phyloP scores from a whole-genome alignment of 768 basidiomycete species.

The Leccinum arenicola region DNA sequence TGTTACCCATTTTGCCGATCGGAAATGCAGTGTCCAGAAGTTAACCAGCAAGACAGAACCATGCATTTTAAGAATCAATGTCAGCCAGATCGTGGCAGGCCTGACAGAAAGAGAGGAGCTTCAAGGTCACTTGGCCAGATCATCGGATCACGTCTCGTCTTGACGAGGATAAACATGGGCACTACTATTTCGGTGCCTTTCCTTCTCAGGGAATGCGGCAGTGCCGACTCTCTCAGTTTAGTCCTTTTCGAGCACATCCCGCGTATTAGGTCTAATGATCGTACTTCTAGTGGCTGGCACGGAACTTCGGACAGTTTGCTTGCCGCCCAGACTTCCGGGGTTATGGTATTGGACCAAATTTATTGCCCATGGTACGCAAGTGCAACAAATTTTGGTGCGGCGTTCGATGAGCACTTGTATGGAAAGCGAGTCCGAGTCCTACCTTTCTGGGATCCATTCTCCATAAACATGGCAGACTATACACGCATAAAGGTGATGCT shows the following conservation, averaged over 20 bases:
- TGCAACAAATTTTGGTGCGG: conserved; percentile 54
- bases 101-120: conserved; percentile 41
- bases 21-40: neutral
- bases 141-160: conserved; percentile 46
- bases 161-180: conserved; percentile 48
- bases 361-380: conserved; percentile 44
- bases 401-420: conserved; percentile 54
- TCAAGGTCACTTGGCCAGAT: conserved; percentile 53
- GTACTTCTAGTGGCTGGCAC: conserved; percentile 1
- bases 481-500: conserved; percentile 47
- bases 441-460: conserved; percentile 50
- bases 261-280: conserved; percentile 4
- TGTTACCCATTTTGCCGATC: neutral
- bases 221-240: conserved; percentile 39
- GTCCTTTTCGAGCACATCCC: conserved; percentile 47
- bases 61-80: conserved; percentile 12
- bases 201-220: conserved; percentile 28
- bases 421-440: conserved; percentile 40
- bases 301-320: conserved; percentile 56
- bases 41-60: neutral
- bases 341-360: conserved; percentile 49
- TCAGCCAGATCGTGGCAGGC: conserved; percentile 36
- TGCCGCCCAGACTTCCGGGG: conserved; percentile 51
- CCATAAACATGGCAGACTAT: conserved; percentile 54
- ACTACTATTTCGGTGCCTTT: conserved; percentile 60